These are phyloP conservation scores for Cercospora janseana DNA, from an alignment of 2,329 filamentous ascomycete genomes.

Conservation along the genomic window DNA sequence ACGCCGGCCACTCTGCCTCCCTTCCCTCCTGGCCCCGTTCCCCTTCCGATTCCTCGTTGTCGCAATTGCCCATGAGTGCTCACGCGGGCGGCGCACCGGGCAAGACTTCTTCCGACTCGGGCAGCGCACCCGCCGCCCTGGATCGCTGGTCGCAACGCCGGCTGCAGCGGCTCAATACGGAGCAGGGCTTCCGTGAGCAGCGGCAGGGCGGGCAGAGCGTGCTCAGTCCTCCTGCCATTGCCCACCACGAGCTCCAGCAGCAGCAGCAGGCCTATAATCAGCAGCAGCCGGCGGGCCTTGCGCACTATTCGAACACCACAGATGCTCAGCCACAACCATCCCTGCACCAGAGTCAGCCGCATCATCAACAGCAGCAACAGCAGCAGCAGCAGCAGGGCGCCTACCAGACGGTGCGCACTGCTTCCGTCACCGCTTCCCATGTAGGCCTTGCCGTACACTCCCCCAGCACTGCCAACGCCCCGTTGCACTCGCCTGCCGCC, in stretches of 20 bases:
- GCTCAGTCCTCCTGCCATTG: constrained; percentile 26
- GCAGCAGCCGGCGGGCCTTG: constrained; percentile 3
- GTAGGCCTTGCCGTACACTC: constrained; percentile 31
- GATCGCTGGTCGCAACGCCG: constrained; percentile 41
- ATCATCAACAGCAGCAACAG: too few relatives aligned
- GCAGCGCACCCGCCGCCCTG: constrained; percentile 28
- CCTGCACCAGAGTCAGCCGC: constrained; percentile 35
- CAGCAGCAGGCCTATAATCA: constrained; percentile 20
- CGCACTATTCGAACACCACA: constrained; percentile 21
- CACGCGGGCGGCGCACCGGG: constrained; percentile 26
- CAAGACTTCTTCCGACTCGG: constrained; percentile 39
- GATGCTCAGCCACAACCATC: constrained; percentile 33
- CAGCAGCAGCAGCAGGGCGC: constrained; percentile 20
- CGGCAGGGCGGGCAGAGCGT: constrained; percentile 34
- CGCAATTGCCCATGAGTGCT: constrained; percentile 34
- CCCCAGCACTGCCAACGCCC: constrained; percentile 23
- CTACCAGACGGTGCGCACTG: constrained; percentile 29
- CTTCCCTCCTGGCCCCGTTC: constrained; percentile 10
- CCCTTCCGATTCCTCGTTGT: constrained; percentile 6
- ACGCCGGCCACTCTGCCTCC: constrained; percentile 21
- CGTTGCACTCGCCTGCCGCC: constrained; percentile 11
- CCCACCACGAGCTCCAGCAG: constrained; percentile 18
- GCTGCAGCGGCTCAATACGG: constrained; percentile 41
- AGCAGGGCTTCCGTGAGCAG: constrained; percentile 42
- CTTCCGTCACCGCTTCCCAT: constrained; percentile 18